Percentiles rank a stretch among this genome's conserved stretches.
These are phyloP conservation scores for Penicillium silybi DNA, from an alignment of 495 filamentous ascomycete genomes.

Conservation along the genomic window DNA sequence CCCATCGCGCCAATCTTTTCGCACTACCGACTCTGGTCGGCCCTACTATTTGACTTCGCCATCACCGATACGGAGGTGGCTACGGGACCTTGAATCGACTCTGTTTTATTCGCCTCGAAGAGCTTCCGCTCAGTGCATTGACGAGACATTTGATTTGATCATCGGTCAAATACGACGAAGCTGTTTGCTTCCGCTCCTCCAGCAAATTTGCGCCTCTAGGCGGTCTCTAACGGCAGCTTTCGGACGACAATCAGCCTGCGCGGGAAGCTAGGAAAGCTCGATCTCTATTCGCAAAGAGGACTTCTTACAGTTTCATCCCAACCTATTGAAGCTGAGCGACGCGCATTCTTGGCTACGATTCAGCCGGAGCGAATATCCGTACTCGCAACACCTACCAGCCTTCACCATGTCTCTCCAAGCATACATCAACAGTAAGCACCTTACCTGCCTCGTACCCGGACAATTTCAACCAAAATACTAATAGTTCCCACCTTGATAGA, in stretches of 20 bases:
- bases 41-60: neutral
- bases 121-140: neutral
- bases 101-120: neutral
- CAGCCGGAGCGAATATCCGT: neutral
- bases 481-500: conserved; percentile 51
- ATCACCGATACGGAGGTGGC: neutral
- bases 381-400: neutral
- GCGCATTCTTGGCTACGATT: neutral
- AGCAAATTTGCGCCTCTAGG: neutral
- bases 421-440: conserved; percentile 61
- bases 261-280: neutral
- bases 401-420: conserved; percentile 59
- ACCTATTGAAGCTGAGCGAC: neutral
- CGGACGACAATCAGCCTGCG: neutral
- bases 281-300: neutral
- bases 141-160: neutral
- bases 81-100: neutral
- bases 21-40: neutral
- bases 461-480: conserved; percentile 3
- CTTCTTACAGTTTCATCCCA: neutral
- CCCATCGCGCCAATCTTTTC: neutral
- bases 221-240: neutral
- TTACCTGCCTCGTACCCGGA: neutral
- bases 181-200: neutral
- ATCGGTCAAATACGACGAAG: neutral